phyloP scores from a whole-genome alignment of 768 basidiomycete genomes.

The Boletellus sp. region DNA sequence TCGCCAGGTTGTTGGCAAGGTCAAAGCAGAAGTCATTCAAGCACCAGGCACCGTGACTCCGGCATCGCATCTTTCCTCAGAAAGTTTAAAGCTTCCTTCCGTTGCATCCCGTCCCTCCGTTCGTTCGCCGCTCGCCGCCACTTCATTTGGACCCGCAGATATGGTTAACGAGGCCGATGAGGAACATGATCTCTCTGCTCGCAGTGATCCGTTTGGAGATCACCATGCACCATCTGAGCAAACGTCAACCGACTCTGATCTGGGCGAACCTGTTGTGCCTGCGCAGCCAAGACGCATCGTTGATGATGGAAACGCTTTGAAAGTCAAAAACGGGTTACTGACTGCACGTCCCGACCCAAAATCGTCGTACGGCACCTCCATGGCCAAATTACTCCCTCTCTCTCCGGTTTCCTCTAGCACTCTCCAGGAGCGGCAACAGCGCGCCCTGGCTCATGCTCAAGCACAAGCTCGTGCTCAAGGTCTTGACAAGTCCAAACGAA shows the following conservation, averaged over 20 bases:
- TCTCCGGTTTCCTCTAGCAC: constrained; percentile 29
- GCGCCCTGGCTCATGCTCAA: constrained; percentile 58
- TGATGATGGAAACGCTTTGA: constrained; percentile 63
- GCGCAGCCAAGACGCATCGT: constrained; percentile 55
- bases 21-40: constrained; percentile 76
- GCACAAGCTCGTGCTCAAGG: constrained; percentile 56
- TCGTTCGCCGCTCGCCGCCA: constrained; percentile 66
- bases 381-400: constrained; percentile 58
- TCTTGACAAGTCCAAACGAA: constrained; percentile 42
- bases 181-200: constrained; percentile 25
- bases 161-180: constrained; percentile 46
- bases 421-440: constrained; percentile 66
- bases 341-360: constrained; percentile 38
- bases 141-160: constrained; percentile 70
- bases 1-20: constrained; percentile 71
- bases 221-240: constrained; percentile 34
- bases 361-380: constrained; percentile 55
- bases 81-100: constrained; percentile 42
- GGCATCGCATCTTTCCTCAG: constrained; percentile 25
- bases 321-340: constrained; percentile 57
- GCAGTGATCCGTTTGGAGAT: constrained; percentile 63
- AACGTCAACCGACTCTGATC: constrained; percentile 31
- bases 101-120: constrained; percentile 39
- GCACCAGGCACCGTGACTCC: constrained; percentile 42
- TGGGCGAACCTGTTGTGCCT: constrained; percentile 38